Conservation (phyloP, 441 rosid species). For the Aleurites moluccanus region DNA sequence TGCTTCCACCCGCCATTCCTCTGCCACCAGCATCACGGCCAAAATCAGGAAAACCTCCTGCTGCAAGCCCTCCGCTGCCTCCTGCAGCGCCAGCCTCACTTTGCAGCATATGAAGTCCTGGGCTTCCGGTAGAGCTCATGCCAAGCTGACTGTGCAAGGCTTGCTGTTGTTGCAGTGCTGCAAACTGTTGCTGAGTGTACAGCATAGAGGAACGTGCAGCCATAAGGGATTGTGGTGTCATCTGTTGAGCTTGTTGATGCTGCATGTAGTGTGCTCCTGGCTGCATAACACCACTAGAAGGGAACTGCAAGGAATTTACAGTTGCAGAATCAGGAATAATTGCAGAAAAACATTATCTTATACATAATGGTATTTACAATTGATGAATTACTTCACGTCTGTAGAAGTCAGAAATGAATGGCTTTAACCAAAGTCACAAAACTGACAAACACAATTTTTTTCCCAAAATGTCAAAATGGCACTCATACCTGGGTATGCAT, state of each 20-base stretch:
- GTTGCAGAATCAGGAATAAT: slow-evolving; percentile 6
- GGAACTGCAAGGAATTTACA: slow-evolving; percentile 42
- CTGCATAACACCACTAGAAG: slow-evolving; percentile 67
- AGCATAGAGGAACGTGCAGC: slow-evolving; percentile 91
- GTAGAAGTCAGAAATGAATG: background rate
- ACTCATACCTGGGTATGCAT: slow-evolving; percentile 76
- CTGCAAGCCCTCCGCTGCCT: slow-evolving; percentile 52
- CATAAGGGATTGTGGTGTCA: slow-evolving; percentile 89
- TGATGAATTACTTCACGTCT: background rate
- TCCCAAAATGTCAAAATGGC: background rate
- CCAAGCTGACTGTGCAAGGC: slow-evolving; percentile 87
- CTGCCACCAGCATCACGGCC: slow-evolving; percentile 50
- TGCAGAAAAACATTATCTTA: background rate
- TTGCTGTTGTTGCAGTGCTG: slow-evolving; percentile 82
- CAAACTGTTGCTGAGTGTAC: slow-evolving; percentile 76
- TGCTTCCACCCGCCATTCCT: slow-evolving; percentile 55
- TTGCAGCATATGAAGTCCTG: slow-evolving; percentile 82
- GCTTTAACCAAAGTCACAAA: background rate
- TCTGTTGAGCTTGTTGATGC: slow-evolving; percentile 86
- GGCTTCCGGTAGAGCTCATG: slow-evolving; percentile 76
- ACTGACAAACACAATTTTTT: background rate
- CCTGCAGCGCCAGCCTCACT: slow-evolving; percentile 59
- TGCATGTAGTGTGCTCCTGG: slow-evolving; percentile 84
- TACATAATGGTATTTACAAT: background rate
- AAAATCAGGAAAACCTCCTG: slow-evolving; percentile 72